Evolutionary conservation across 2,329 filamentous ascomycete genomes (phyloP).

Genomic region (Metarhizium humberi): DNA sequence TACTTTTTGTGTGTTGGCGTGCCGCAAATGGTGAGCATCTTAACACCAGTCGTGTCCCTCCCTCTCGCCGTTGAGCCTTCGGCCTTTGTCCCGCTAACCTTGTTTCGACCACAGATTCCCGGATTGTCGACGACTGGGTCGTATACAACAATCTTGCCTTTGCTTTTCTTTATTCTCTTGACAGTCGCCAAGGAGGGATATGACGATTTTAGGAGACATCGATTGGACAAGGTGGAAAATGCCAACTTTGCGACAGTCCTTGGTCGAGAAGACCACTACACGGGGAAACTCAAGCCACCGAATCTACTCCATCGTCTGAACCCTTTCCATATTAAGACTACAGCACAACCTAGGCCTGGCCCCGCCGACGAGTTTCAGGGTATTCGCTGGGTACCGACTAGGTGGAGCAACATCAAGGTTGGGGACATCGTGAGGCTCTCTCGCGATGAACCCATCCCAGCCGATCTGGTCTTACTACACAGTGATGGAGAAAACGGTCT

Average conservation of each 20-base stretch:
- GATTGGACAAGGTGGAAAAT: slow-evolving; percentile 76
- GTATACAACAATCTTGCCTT: slow-evolving; percentile 65
- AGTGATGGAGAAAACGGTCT: slow-evolving; percentile 68
- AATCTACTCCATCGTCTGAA: slow-evolving; percentile 19
- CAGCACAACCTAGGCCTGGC: slow-evolving; percentile 16
- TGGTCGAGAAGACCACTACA: slow-evolving; percentile 25
- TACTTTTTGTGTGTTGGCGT: slow-evolving; percentile 79
- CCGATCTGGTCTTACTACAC: slow-evolving; percentile 72
- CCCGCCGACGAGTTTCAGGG: slow-evolving; percentile 53
- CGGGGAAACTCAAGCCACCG: slow-evolving; percentile 15
- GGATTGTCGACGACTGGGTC: slow-evolving; percentile 67
- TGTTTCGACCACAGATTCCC: slow-evolving; percentile 36
- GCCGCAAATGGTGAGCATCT: slow-evolving; percentile 53
- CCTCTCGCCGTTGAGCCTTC: background rate
- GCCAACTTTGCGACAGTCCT: slow-evolving; percentile 38
- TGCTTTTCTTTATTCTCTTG: slow-evolving; percentile 68
- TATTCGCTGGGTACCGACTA: slow-evolving; percentile 39
- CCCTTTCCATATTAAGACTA: slow-evolving; percentile 22
- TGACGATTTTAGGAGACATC: slow-evolving; percentile 72
- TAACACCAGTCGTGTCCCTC: background rate
- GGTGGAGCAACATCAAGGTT: slow-evolving; percentile 38
- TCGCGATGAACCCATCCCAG: slow-evolving; percentile 72
- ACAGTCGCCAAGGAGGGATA: slow-evolving; percentile 83
- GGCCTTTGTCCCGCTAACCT: background rate
- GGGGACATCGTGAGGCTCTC: slow-evolving; percentile 39